Evolutionary conservation across 2,329 filamentous ascomycete species (phyloP).

Genomic region (Aspergillus unguis): DNA sequence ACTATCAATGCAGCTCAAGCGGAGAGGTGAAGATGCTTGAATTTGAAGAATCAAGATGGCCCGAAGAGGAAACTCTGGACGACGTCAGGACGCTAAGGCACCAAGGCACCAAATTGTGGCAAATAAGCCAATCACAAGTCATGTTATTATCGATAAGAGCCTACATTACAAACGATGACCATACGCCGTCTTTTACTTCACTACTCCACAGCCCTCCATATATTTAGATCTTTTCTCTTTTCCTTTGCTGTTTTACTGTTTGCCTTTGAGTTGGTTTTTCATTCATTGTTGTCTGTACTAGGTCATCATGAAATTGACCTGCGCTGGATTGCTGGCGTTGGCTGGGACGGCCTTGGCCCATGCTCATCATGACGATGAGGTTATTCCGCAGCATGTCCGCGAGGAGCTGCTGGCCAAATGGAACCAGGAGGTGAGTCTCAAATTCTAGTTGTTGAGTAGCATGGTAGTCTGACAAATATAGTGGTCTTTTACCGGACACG

Average conservation of each 20-base stretch:
- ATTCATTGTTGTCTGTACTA: not conserved
- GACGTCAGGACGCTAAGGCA: constrained; percentile 18
- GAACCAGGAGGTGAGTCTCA: constrained; percentile 43
- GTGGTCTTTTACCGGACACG: constrained; percentile 71
- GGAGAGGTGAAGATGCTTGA: not conserved
- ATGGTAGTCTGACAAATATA: constrained; percentile 20
- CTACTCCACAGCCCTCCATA: constrained; percentile 9
- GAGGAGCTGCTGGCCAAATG: constrained; percentile 47
- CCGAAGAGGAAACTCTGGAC: constrained; percentile 39
- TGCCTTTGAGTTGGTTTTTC: not conserved
- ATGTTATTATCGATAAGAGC: constrained; percentile 23
- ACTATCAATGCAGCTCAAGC: not conserved
- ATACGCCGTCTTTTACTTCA: constrained; percentile 11
- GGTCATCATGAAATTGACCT: constrained; percentile 28
- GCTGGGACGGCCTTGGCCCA: constrained; percentile 31
- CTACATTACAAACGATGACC: constrained; percentile 2
- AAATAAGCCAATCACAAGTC: constrained; percentile 11
- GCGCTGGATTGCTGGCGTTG: constrained; percentile 33
- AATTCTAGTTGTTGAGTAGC: not conserved
- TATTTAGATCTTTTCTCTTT: constrained; percentile 4
- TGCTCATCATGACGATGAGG: constrained; percentile 41
- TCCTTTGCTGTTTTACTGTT: constrained; percentile 2
- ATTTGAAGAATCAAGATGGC: constrained; percentile 8
- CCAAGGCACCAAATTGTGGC: constrained; percentile 13
- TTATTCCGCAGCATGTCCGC: constrained; percentile 37